Base-by-base conservation (phyloP, 2,329 filamentous ascomycete genomes). In the Curvularia verruculosa region DNA sequence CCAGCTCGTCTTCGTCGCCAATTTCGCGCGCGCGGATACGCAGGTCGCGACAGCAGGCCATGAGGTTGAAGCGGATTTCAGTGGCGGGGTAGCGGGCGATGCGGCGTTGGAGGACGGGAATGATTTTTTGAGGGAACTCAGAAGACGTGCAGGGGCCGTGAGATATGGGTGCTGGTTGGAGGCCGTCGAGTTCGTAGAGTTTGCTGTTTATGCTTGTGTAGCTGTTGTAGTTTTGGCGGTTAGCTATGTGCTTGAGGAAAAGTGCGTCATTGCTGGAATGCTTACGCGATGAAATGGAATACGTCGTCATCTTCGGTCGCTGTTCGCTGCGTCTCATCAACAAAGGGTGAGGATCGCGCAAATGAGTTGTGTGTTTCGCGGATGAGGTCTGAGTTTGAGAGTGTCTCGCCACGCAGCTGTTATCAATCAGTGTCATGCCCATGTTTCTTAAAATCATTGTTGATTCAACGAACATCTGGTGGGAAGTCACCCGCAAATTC, bases 21-120 rank as follows among this genome's bases (percentile, higher is more conserved):
- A 95, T 86, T 75, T 96, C 91, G 55, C 84, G 82, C 29, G 94
- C 94, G 47, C 86, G 83, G 44, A 90, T 81, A 41, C 95, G 84
- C 73, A 93, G 81, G 79, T 99, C 95, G 63, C 89, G 84, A 66
- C 94, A 91, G 84, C 96, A 93, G 43, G 94, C 95, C 74, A 99
- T 85, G 52, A 99, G 83, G 77, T 99, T 99, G 82, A 99, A 99
- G 43, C 92, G 85, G 61, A 98, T 97, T 82, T 99, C 95, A 1
- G 87, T 85, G 18, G 86, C 81, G 15, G 92, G 92, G 77, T 99
- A 98, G 54, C 94, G 84, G 58, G 85, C 88, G 66, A 99, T 90
- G 52, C 95, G 86, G 55, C 89, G 83, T 78, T 91, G 90, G 56
- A 99, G 81, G 36, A 98, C 93, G n/a, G 90, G 85, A 61, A 96